phyloP scores from a whole-genome alignment of 768 basidiomycete genomes.

The Lyophyllum atratum region DNA sequence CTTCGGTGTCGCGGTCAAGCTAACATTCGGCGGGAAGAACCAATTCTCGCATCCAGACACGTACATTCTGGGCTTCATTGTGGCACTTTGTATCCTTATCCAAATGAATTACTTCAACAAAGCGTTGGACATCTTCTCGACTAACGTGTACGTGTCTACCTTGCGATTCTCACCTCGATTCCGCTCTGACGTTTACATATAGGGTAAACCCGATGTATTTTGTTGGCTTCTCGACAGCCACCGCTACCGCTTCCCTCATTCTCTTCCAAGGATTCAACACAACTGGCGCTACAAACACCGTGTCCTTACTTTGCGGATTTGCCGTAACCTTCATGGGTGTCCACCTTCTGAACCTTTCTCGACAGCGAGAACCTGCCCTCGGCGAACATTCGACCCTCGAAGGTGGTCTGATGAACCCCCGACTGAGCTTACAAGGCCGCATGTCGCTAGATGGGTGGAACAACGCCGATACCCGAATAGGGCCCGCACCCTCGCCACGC shows the following conservation, averaged over 20 bases:
- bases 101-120: constrained; percentile 99
- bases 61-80: constrained; percentile 90
- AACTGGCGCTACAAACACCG: constrained; percentile 72
- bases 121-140: constrained; percentile 94
- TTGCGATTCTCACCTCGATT: background rate
- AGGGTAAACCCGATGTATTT: constrained; percentile 99
- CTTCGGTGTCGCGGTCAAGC: constrained; percentile 94
- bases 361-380: constrained; percentile 49
- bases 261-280: constrained; percentile 98
- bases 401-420: constrained; percentile 71
- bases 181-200: constrained; percentile 1
- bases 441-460: constrained; percentile 80
- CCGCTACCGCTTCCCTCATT: constrained; percentile 92
- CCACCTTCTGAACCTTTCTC: constrained; percentile 87
- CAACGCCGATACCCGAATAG: constrained; percentile 31
- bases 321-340: constrained; percentile 94
- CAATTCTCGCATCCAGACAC: constrained; percentile 94
- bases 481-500: constrained; percentile 30
- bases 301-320: constrained; percentile 90
- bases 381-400: constrained; percentile 55
- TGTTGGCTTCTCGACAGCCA: constrained; percentile 93
- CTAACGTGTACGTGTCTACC: constrained; percentile 79
- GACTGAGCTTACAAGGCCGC: constrained; percentile 79
- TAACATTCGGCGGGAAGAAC: constrained; percentile 91
- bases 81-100: constrained; percentile 81